A percentile compares a stretch with the other conserved stretches of the same genome.
phyloP scores from a whole-genome alignment of 495 filamentous ascomycete genomes.

The Lasiosphaeris hirsuta region DNA sequence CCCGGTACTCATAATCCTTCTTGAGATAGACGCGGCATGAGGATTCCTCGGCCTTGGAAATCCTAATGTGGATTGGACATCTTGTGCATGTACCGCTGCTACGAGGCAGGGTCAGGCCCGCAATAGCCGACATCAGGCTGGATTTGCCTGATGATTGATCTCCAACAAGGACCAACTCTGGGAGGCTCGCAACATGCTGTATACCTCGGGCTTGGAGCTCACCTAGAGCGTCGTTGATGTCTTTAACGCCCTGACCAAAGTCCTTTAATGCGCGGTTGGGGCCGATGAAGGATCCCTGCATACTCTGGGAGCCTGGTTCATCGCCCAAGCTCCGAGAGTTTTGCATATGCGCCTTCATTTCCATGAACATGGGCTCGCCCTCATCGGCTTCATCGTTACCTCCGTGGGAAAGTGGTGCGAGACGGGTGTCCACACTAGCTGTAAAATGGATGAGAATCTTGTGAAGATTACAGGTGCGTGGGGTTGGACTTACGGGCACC shows the following conservation, averaged over 20 bases:
- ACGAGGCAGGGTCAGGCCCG: constrained; percentile 71
- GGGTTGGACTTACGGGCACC: constrained; percentile 25
- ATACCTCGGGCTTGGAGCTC: constrained; percentile 46
- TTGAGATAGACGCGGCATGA: constrained; percentile 61
- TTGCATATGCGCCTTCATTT: constrained; percentile 12
- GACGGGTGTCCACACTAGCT: constrained; percentile 28
- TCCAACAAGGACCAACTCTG: constrained; percentile 74
- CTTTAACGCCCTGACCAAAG: constrained; percentile 43
- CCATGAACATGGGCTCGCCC: constrained; percentile 17
- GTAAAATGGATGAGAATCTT: background rate
- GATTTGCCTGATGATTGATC: constrained; percentile 81
- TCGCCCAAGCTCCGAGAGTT: background rate
- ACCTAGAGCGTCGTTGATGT: constrained; percentile 46
- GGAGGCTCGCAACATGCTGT: constrained; percentile 57
- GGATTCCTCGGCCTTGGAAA: constrained; percentile 57
- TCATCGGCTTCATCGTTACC: constrained; percentile 14
- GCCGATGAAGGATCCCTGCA: constrained; percentile 30
- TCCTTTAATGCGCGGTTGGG: constrained; percentile 34
- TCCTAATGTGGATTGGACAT: constrained; percentile 75
- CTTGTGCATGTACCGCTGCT: constrained; percentile 68
- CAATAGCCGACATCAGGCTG: constrained; percentile 75
- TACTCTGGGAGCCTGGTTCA: constrained; percentile 3
- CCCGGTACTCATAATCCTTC: constrained; percentile 50
- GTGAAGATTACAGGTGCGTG: background rate
- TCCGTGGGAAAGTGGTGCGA: background rate